Evolutionary conservation across 768 basidiomycete genomes (phyloP).

Genomic region (Amanita rimosa): DNA sequence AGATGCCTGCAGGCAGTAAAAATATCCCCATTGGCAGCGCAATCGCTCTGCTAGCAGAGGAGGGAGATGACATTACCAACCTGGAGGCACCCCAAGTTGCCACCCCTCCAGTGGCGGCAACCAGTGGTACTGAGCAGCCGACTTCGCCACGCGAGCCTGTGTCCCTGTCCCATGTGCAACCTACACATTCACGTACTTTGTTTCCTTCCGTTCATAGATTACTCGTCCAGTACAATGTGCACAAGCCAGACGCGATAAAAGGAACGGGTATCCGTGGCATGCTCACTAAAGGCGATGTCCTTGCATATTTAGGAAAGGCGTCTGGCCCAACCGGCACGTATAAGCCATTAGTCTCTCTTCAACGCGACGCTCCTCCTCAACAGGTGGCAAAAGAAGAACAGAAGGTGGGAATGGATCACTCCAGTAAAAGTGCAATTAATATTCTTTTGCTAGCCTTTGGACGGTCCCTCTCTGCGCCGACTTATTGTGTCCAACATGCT

Average conservation of each 20-base stretch:
- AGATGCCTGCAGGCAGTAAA: slow-evolving; percentile 73
- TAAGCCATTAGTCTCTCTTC: slow-evolving; percentile 30
- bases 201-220: slow-evolving; percentile 89
- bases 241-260: slow-evolving; percentile 56
- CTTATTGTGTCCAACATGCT: slow-evolving; percentile 54
- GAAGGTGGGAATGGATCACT: slow-evolving; percentile 21
- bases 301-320: slow-evolving; percentile 78
- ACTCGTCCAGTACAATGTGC: slow-evolving; percentile 51
- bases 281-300: slow-evolving; percentile 93
- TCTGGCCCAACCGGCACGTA: slow-evolving; percentile 68
- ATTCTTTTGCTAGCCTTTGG: slow-evolving; percentile 33
- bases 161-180: slow-evolving; percentile 22
- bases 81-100: slow-evolving; percentile 46
- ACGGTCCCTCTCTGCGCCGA: slow-evolving; percentile 53
- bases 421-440: neutral
- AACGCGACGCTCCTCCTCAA: slow-evolving; percentile 21
- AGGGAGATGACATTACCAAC: slow-evolving; percentile 90
- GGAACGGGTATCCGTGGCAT: slow-evolving; percentile 89
- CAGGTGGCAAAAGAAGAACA: slow-evolving; percentile 23
- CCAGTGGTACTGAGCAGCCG: slow-evolving; percentile 12
- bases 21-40: slow-evolving; percentile 78
- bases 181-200: slow-evolving; percentile 55
- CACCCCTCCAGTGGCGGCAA: slow-evolving; percentile 15
- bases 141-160: slow-evolving; percentile 19
- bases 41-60: slow-evolving; percentile 90